Base-by-base conservation (phyloP, 768 basidiomycete species). In the Mycena kentingensis region DNA sequence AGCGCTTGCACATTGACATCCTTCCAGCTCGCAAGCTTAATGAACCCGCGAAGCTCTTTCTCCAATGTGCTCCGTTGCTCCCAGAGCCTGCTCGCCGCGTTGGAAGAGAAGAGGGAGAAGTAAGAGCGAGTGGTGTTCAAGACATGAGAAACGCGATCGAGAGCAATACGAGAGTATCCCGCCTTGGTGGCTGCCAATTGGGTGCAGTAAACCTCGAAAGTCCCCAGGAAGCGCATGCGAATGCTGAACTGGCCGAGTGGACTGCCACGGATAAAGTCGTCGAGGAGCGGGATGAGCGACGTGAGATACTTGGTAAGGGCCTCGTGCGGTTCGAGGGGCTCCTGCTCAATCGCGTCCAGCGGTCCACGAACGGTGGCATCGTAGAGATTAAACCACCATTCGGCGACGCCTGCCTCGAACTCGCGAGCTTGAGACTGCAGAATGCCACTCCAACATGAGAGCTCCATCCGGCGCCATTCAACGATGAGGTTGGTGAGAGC, bases 11-110 rank as follows among this genome's bases (percentile, higher is more conserved):
- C 89, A 63, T 98, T 99, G 65, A 94, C 75, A 64, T 99, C 97
- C 69, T 90, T 97, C 97, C 97, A 98, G 63, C 94, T 98, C 2
- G 97, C 97, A 38, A 99, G 77, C 68, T 94, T 96, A 75, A 98
- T 87, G 65, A 93, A 87, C 37, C 81, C 84, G 52, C 77, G 81
- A 46, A 98, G 79, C 50, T 95, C 89, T 60, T 84, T 88, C 69
- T 98, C 93, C 27, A 97, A 67, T 0, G 61, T 63, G 1, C 67
- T 69, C 44, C 86, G 80, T 63, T 90, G 85, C 16, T 77, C 68
- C 3, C 65, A 60, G 25, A 97, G 70, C n/a, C 73, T 74, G 2
- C 70, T 62, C 2, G 69, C 61, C 25, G 94, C 65, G 12, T 70
- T 64, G 1, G 70, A 58, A 16, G 74, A 65, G 67, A 85, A 93